Evolutionary conservation across 805 yeast genomes (phyloP).

Genomic region (Yamadazyma akitaensis): DNA sequence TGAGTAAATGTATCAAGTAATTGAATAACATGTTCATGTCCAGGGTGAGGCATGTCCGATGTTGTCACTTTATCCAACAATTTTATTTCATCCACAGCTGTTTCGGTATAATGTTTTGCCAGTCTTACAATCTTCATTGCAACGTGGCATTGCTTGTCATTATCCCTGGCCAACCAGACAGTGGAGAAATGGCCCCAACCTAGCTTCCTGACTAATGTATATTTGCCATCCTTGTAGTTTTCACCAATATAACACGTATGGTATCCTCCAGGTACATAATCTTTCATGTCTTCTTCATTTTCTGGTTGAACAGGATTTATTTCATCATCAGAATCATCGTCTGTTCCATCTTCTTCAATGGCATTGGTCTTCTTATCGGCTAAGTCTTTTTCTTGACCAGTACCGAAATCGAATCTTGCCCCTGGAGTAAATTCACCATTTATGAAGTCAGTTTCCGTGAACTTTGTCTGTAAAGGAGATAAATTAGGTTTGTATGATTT

Average conservation of each 20-base stretch:
- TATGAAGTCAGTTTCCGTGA: constrained; percentile 17
- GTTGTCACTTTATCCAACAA: constrained; percentile 65
- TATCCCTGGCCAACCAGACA: constrained; percentile 81
- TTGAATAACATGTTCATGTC: constrained; percentile 76
- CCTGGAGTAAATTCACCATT: constrained; percentile 14
- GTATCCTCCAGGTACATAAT: constrained; percentile 90
- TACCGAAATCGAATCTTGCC: constrained; percentile 14
- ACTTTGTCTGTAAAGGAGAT: constrained; percentile 35
- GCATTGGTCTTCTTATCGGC: constrained; percentile 7
- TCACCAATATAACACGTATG: constrained; percentile 94
- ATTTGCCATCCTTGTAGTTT: constrained; percentile 67
- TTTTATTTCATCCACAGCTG: constrained; percentile 91
- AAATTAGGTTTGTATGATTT: constrained; percentile 35
- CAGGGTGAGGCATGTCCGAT: constrained; percentile 66
- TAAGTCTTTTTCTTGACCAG: constrained; percentile 11
- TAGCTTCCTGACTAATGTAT: constrained; percentile 77
- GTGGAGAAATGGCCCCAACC: constrained; percentile 99
- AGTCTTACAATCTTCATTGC: constrained; percentile 93
- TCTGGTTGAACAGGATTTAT: constrained; percentile 28
- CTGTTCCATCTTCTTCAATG: constrained; percentile 20
- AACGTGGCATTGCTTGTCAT: constrained; percentile 62
- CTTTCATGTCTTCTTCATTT: constrained; percentile 83
- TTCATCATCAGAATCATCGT: constrained; percentile 25
- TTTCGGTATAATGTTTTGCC: constrained; percentile 86
- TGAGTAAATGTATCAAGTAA: constrained; percentile 83